These are phyloP conservation scores for Boletus tomentosulus DNA, from an alignment of 768 basidiomycete genomes.

Conservation along the genomic window DNA sequence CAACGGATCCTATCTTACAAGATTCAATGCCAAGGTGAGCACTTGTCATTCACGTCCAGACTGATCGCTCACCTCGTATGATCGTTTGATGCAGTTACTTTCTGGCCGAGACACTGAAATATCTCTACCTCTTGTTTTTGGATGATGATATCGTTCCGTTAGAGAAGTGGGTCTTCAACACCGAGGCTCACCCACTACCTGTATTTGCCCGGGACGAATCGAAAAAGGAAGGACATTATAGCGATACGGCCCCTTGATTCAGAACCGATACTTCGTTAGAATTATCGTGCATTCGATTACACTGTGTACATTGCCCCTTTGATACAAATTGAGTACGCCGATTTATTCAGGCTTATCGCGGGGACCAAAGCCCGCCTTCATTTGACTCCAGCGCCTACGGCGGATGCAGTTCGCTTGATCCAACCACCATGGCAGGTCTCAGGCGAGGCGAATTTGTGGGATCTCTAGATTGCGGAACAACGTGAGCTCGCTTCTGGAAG, in stretches of 20 bases:
- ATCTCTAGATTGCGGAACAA: conserved; percentile 92
- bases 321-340: no score
- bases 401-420: background rate
- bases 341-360: no score
- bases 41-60: background rate
- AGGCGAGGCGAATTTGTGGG: conserved; percentile 83
- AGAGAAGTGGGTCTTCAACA: conserved; percentile 59
- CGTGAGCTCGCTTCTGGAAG: conserved; percentile 47
- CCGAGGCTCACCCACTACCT: conserved; percentile 76
- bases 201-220: conserved; percentile 58
- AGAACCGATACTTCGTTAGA: no score
- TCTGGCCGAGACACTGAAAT: conserved; percentile 63
- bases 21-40: conserved; percentile 76
- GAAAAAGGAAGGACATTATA: conserved; percentile 41
- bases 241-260: background rate
- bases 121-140: conserved; percentile 66
- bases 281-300: background rate
- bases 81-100: conserved; percentile 38
- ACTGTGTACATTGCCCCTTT: background rate
- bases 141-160: conserved; percentile 57
- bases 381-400: background rate
- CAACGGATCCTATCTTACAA: conserved; percentile 32
- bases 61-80: background rate
- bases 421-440: conserved; percentile 30
- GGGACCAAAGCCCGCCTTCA: no score